Evolutionary conservation across 306 rosid genomes (phyloP), one percentile per base, ranked within the genome.

Genomic region (Bauhinia variegata): DNA sequence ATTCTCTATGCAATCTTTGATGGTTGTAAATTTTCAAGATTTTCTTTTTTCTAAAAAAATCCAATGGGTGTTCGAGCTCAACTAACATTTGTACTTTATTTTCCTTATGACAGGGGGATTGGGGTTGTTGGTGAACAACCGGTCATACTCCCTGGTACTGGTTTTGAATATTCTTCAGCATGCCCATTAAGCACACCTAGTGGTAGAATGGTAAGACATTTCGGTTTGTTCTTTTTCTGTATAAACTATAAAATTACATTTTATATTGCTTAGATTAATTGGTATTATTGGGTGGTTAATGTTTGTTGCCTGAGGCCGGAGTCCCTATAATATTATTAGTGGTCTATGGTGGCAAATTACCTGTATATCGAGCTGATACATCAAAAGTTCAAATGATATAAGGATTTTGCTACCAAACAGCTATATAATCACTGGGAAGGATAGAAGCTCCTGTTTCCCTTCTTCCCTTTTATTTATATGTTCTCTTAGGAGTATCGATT

Each of bases 101-200:
- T 49, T 60, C 31, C 34, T 53, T 16, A 13, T 80, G 48, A 34
- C 75, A 93, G 97, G 99, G 99, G 99, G 7, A 76, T 79, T 42
- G 99, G 99, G 61, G 99, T 93, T 75, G 88, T 93, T 11, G 99
- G 99, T 68, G 95, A 93, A 71, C 97, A 90, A 76, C 99, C 99
- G 8, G 89, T 88, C 41, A 82, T 93, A 71, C 96, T 86, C 83
- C 99, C 99, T 10, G 54, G 44, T 67, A 80, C 89, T 65, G 85
- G 97, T 53, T 93, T 93, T 73, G 99, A 93, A 68, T 93, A 90
- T 85, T 86, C 99, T 53, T 93, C 99, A 11, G 99, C 99, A 16
- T 93, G 97, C 74, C 97, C 99, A 32, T 60, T 90, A 76, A 78
- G 79, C 84, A 93, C 99, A 70, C 84, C 89, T 51, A 86, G 70